A percentile compares a stretch with the other conserved stretches of the same genome.
Conservation (phyloP, 768 basidiomycete species). For the Solioccasus polychromus region DNA sequence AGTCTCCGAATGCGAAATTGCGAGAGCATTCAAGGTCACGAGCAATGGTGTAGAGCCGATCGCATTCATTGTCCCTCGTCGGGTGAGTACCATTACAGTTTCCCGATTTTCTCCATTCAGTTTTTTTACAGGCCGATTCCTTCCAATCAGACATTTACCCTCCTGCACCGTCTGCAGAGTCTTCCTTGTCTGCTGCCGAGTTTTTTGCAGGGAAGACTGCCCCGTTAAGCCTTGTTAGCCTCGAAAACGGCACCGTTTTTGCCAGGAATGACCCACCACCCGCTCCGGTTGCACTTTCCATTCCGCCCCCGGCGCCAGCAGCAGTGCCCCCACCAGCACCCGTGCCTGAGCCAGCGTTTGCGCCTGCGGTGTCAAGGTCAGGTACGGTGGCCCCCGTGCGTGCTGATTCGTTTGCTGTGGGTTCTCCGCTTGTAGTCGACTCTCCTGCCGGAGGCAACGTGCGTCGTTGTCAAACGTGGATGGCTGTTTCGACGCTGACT, state of each 20-base stretch:
- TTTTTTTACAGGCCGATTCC: constrained; percentile 90
- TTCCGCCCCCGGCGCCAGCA: constrained; percentile 22
- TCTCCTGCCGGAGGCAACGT: constrained; percentile 26
- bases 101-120: too few relatives aligned
- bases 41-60: constrained; percentile 80
- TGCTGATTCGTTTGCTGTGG: constrained; percentile 11
- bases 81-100: constrained; percentile 43
- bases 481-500: background rate
- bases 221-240: constrained; percentile 73
- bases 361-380: constrained; percentile 33
- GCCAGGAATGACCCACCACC: constrained; percentile 24
- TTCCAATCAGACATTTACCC: constrained; percentile 99
- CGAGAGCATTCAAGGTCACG: constrained; percentile 86
- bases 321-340: constrained; percentile 27
- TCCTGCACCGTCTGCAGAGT: constrained; percentile 78
- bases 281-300: constrained; percentile 29
- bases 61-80: constrained; percentile 92
- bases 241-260: constrained; percentile 62
- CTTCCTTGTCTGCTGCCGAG: constrained; percentile 76
- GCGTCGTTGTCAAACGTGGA: constrained; percentile 15
- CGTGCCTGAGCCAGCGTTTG: constrained; percentile 34
- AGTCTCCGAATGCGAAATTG: constrained; percentile 92
- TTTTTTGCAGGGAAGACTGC: constrained; percentile 86
- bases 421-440: constrained; percentile 1
- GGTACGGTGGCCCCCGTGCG: constrained; percentile 18